phyloP scores from a whole-genome alignment of 2,329 filamentous ascomycete species.

The Cercospora brassicicola region DNA sequence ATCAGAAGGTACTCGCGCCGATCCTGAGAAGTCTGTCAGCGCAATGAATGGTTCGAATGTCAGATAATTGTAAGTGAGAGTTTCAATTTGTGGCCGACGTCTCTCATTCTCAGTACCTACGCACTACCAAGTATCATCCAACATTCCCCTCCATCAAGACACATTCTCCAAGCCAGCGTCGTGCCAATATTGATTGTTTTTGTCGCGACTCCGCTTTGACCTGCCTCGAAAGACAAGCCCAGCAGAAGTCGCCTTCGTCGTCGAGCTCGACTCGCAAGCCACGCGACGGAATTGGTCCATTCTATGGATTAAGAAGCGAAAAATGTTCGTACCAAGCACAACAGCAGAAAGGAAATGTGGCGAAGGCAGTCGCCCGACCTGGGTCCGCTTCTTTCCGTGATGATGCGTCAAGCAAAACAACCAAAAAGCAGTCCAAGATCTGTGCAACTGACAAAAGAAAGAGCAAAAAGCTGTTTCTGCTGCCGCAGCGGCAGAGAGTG shows the following conservation, averaged over 20 bases:
- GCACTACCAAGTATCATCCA: slow-evolving; percentile 19
- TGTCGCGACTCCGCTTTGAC: slow-evolving; percentile 1
- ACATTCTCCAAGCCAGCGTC: slow-evolving; percentile 19
- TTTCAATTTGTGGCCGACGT: slow-evolving; percentile 15
- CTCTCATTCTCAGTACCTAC: slow-evolving; percentile 16
- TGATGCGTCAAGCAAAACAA: slow-evolving; percentile 16
- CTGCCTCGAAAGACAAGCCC: slow-evolving; percentile 1
- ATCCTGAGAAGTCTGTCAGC: not conserved
- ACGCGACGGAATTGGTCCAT: slow-evolving; percentile 20
- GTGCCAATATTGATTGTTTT: slow-evolving; percentile 16
- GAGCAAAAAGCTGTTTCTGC: slow-evolving; percentile 1
- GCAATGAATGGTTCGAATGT: not conserved
- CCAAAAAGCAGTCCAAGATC: slow-evolving; percentile 2
- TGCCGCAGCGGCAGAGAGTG: slow-evolving; percentile 10
- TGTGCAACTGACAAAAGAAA: slow-evolving; percentile 18
- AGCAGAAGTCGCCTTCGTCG: slow-evolving; percentile 15
- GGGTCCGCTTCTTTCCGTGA: slow-evolving; percentile 3
- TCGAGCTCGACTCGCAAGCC: slow-evolving; percentile 12
- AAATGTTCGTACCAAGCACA: slow-evolving; percentile 12
- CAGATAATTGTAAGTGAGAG: not conserved
- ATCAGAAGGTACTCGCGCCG: not conserved
- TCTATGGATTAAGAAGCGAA: slow-evolving; percentile 15
- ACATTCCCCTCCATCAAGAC: slow-evolving; percentile 18
- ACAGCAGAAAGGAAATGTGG: slow-evolving; percentile 21
- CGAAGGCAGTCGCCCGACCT: slow-evolving; percentile 34